Base-by-base conservation (phyloP, 352 stramenopile species). In the Pythium monospermum region DNA sequence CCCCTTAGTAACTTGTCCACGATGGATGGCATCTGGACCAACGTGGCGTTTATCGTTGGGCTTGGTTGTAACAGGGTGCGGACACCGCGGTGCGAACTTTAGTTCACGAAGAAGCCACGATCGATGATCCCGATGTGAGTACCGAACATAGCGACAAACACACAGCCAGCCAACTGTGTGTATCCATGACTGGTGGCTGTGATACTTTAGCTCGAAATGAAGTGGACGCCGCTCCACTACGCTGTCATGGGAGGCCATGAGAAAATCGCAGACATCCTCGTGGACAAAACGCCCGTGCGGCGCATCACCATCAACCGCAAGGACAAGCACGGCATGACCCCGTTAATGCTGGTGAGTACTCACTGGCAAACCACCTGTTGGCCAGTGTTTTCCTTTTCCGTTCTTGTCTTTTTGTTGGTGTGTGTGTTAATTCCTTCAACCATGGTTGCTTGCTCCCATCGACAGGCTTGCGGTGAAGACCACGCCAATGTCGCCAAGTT, bases 301-400 rank as follows among this genome's bases (percentile, higher is more conserved):
- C 61, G 78, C 27, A 86, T 89, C 64, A 91, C 81, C 3, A 82
- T 88, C 56, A 91, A 89, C 49, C 72, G 81, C 7, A 87, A 87
- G 36, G 81, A 91, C 57, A 91, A 89, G 68, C 61, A 74, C 39
- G 81, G 81, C 19, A 88, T 71, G 52, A 91, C 81, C 5, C 81
- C 81, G 2, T 61, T 89, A 18, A 89, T 91, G 81, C 59, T 91
- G 41, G 80, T 86, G 21, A 50, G 63, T 18, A 4, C 1, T n/a
- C n/a, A n/a, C n/a, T n/a, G n/a, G n/a, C n/a, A n/a, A n/a, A n/a
- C n/a, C n/a, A n/a, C n/a, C n/a, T 55, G 16, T 35, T 35, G 13
- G 30, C 30, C 30, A 35, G 7, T 35, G 30, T 35, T 13, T 13
- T 13, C 30, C 8, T 13, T 35, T 35, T 35, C 30, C 8, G 13